Percentiles rank a stretch among this genome's conserved stretches.
phyloP scores from a whole-genome alignment of 768 basidiomycete genomes.

The Phlebiopsis flavidoalba region DNA sequence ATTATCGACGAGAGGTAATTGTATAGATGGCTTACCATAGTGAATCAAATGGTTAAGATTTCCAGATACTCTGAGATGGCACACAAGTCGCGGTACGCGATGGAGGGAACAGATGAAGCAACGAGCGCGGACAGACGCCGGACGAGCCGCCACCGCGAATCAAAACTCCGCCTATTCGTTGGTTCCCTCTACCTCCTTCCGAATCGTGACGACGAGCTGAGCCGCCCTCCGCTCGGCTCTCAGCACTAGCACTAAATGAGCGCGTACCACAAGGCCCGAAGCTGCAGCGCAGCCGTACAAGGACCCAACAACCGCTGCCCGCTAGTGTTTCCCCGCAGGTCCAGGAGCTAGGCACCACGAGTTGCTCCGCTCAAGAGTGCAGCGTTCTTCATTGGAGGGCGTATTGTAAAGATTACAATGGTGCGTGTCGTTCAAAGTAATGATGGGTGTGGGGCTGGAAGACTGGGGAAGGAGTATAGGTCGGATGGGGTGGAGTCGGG shows the following conservation, averaged over 20 bases:
- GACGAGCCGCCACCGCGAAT: neutral
- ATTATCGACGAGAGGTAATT: neutral
- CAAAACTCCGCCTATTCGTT: slow-evolving; percentile 10
- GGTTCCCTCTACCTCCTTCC: slow-evolving; percentile 5
- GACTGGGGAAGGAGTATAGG: neutral
- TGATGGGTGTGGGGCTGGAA: neutral
- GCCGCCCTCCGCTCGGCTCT: neutral
- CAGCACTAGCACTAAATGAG: slow-evolving; percentile 40
- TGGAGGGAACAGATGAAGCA: neutral
- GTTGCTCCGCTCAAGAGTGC: slow-evolving; percentile 94
- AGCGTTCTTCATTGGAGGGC: slow-evolving; percentile 95
- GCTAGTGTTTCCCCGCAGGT: slow-evolving; percentile 70
- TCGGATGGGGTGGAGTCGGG: neutral
- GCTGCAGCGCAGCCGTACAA: slow-evolving; percentile 45
- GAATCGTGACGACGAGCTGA: slow-evolving; percentile 12
- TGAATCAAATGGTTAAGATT: neutral
- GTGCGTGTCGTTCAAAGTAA: slow-evolving; percentile 43
- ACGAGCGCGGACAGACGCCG: neutral
- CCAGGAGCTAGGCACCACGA: slow-evolving; percentile 82
- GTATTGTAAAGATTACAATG: slow-evolving; percentile 94
- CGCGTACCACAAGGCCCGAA: slow-evolving; percentile 44
- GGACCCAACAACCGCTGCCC: slow-evolving; percentile 65
- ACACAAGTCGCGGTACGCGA: neutral
- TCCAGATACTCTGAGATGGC: too few relatives aligned
- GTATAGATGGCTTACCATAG: neutral